Conservation (phyloP, 2,329 filamentous ascomycete species). For the Cryphonectria nitschkei region DNA sequence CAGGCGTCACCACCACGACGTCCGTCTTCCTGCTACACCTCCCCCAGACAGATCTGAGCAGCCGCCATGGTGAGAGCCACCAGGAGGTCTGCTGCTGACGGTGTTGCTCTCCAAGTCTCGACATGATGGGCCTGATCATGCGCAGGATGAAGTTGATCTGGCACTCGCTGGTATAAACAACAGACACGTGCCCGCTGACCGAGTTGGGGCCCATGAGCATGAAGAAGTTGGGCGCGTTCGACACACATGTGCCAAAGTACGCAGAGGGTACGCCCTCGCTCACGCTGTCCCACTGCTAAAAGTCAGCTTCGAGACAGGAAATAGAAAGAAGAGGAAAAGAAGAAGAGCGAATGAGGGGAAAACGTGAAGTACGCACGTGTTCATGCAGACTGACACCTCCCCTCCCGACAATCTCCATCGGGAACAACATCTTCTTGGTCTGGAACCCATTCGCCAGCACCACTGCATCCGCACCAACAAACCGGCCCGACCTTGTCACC, state of each 20-base stretch:
- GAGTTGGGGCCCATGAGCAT: slow-evolving; percentile 35
- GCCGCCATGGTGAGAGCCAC: neutral
- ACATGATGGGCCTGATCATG: slow-evolving; percentile 6
- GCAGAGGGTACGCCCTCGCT: slow-evolving; percentile 35
- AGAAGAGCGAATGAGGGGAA: neutral
- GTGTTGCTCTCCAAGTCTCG: neutral
- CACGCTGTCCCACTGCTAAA: slow-evolving; percentile 29
- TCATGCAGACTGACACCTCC: slow-evolving; percentile 32
- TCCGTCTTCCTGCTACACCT: neutral
- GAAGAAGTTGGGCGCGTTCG: slow-evolving; percentile 38
- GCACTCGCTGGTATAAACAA: slow-evolving; percentile 55
- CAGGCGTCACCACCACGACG: neutral
- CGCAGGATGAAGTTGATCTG: slow-evolving; percentile 49
- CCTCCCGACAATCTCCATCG: slow-evolving; percentile 35
- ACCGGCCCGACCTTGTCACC: slow-evolving; percentile 29
- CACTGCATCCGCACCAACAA: slow-evolving; percentile 34
- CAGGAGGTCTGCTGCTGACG: neutral
- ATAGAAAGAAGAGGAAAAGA: no score
- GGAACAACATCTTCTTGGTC: slow-evolving; percentile 34
- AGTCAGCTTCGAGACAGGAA: neutral
- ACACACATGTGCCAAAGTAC: slow-evolving; percentile 38
- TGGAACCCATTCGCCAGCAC: slow-evolving; percentile 37
- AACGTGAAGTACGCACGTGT: slow-evolving; percentile 23
- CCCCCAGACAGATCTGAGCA: neutral
- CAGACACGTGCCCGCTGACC: slow-evolving; percentile 52